Conservation (phyloP, 495 filamentous ascomycete genomes). For the Glutinoglossum americanum region DNA sequence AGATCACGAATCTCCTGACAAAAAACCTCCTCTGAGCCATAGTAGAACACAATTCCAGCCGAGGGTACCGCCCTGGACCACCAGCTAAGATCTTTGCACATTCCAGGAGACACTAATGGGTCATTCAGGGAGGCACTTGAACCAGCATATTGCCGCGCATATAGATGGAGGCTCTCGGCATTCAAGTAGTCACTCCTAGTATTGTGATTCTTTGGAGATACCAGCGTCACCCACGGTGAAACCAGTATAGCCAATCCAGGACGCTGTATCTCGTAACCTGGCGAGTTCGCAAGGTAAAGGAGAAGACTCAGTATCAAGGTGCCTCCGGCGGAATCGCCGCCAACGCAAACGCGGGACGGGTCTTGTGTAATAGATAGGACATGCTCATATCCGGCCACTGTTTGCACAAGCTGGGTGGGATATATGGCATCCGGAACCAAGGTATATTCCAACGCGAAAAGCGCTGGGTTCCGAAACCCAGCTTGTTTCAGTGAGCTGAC, state of each 20-base stretch:
- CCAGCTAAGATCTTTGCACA: slow-evolving; percentile 35
- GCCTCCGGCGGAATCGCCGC: slow-evolving; percentile 55
- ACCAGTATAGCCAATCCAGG: slow-evolving; percentile 32
- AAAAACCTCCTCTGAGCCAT: slow-evolving; percentile 52
- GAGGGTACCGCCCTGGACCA: slow-evolving; percentile 39
- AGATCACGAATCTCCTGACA: slow-evolving; percentile 36
- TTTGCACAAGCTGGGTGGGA: slow-evolving; percentile 45
- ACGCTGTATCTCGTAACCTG: neutral
- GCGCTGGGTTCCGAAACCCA: slow-evolving; percentile 47
- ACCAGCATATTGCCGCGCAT: slow-evolving; percentile 43
- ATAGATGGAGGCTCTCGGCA: slow-evolving; percentile 29
- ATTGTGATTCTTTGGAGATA: slow-evolving; percentile 30
- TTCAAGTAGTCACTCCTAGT: slow-evolving; percentile 42
- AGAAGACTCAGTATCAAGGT: slow-evolving; percentile 44
- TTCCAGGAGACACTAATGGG: slow-evolving; percentile 42
- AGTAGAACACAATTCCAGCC: slow-evolving; percentile 38
- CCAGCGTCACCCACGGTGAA: slow-evolving; percentile 39
- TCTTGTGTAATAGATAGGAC: slow-evolving; percentile 31
- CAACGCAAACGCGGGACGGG: slow-evolving; percentile 35
- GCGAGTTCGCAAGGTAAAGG: slow-evolving; percentile 25
- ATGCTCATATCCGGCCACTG: slow-evolving; percentile 41
- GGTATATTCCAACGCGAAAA: slow-evolving; percentile 62
- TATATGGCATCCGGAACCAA: slow-evolving; percentile 52
- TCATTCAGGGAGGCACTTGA: slow-evolving; percentile 22
- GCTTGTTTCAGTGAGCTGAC: slow-evolving; percentile 25